A percentile compares a stretch with the other conserved stretches of the same genome.
Evolutionary conservation across 73 alveolate genomes (phyloP).

Genomic region (Stentor coeruleus): DNA sequence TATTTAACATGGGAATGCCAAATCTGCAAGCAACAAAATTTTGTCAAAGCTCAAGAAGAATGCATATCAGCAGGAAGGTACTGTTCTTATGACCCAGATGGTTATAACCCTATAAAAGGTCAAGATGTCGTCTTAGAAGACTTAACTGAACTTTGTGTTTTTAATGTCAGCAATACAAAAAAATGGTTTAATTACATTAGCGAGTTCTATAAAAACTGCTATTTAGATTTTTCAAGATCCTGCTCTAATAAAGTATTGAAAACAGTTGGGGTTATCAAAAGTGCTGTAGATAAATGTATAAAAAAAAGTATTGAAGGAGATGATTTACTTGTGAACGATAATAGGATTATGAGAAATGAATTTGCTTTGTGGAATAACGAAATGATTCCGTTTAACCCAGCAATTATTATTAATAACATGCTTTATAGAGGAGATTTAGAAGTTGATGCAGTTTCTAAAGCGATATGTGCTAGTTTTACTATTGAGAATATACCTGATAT

Average conservation of each 20-base stretch:
- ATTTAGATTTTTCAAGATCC: not conserved
- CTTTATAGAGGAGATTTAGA: conserved; percentile 46
- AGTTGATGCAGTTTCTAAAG: not conserved
- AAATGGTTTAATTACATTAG: conserved; percentile 44
- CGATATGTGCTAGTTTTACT: conserved; percentile 2
- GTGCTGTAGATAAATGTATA: conserved; percentile 23
- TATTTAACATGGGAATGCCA: conserved; percentile 29
- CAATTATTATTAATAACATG: conserved; percentile 33
- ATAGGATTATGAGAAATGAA: conserved; percentile 26
- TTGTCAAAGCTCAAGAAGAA: conserved; percentile 10
- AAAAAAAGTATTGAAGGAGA: conserved; percentile 29
- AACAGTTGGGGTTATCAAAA: conserved; percentile 9
- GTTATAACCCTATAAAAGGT: conserved; percentile 41
- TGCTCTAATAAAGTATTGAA: conserved; percentile 30
- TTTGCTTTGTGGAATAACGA: not conserved
- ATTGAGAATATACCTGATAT: not conserved
- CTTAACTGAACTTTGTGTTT: conserved; percentile 66
- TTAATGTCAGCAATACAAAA: conserved; percentile 20
- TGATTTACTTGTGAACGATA: conserved; percentile 27
- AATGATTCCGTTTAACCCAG: conserved; percentile 27
- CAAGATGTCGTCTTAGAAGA: conserved; percentile 61
- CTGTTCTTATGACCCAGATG: conserved; percentile 45
- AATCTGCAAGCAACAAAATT: conserved; percentile 7
- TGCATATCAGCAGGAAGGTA: conserved; percentile 51
- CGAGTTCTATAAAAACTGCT: conserved; percentile 31